Conservation (phyloP, 768 basidiomycete genomes). For the Auricularia heimuer region DNA sequence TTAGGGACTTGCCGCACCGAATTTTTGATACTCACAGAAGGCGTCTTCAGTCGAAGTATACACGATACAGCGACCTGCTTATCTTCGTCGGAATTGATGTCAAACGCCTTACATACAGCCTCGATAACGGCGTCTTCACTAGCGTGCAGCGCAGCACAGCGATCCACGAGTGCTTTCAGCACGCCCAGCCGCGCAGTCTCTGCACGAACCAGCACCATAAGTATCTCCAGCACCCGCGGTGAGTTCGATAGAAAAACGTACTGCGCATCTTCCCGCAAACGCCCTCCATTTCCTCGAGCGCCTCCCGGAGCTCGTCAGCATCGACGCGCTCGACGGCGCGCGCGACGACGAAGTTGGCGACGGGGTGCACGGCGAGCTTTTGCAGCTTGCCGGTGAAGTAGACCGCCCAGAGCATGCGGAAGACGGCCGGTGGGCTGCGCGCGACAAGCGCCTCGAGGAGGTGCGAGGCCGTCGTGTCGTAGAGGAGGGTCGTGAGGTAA, state of each 20-base stretch:
- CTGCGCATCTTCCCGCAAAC: slow-evolving; percentile 8
- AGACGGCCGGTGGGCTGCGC: slow-evolving; percentile 50
- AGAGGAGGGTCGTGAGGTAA: slow-evolving; percentile 71
- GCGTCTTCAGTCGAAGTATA: slow-evolving; percentile 43
- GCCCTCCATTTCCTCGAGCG: slow-evolving; percentile 57
- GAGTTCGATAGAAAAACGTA: neutral
- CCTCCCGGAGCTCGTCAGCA: slow-evolving; percentile 41
- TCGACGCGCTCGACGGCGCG: slow-evolving; percentile 59
- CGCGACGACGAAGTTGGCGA: slow-evolving; percentile 89
- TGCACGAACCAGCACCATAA: too few relatives aligned
- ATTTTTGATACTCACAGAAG: slow-evolving; percentile 30
- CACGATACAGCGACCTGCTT: slow-evolving; percentile 54
- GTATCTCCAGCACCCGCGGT: too few relatives aligned
- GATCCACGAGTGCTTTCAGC: slow-evolving; percentile 63
- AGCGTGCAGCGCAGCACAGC: slow-evolving; percentile 39
- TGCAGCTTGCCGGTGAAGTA: slow-evolving; percentile 68
- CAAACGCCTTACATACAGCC: slow-evolving; percentile 37
- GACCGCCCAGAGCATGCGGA: slow-evolving; percentile 58
- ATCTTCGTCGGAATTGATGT: slow-evolving; percentile 39
- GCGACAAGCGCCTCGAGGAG: slow-evolving; percentile 73
- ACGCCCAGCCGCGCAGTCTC: slow-evolving; percentile 70
- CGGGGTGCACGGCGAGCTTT: slow-evolving; percentile 73
- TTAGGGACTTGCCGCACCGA: too few relatives aligned
- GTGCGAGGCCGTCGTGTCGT: slow-evolving; percentile 83
- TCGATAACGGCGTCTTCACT: slow-evolving; percentile 43